Evolutionary conservation across 1,139 yeast genomes (phyloP).

Genomic region (Candida buenavistaensis): DNA sequence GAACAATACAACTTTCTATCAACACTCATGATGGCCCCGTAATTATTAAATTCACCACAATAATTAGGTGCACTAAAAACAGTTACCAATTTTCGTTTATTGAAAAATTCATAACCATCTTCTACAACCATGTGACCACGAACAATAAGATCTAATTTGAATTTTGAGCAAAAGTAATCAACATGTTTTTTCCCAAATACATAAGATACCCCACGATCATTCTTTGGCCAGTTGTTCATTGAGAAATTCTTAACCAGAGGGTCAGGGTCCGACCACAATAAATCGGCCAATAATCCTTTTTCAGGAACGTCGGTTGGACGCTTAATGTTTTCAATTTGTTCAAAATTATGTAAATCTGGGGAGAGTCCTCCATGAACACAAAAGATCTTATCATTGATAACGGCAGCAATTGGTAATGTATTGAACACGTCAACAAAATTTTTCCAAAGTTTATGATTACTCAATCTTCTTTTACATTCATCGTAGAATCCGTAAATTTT

Average conservation of each 20-base stretch:
- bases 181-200: slow-evolving; percentile 77
- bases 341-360: slow-evolving; percentile 65
- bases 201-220: slow-evolving; percentile 85
- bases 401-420: slow-evolving; percentile 83
- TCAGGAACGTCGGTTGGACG: slow-evolving; percentile 91
- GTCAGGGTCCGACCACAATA: slow-evolving; percentile 90
- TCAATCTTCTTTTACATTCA: slow-evolving; percentile 87
- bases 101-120: slow-evolving; percentile 96
- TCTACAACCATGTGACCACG: slow-evolving; percentile 96
- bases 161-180: slow-evolving; percentile 64
- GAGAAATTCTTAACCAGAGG: slow-evolving; percentile 47
- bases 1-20: slow-evolving; percentile 75
- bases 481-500: slow-evolving; percentile 95
- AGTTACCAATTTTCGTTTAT: slow-evolving; percentile 89
- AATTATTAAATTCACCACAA: slow-evolving; percentile 92
- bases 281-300: slow-evolving; percentile 75
- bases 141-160: slow-evolving; percentile 76
- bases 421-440: slow-evolving; percentile 78
- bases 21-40: slow-evolving; percentile 91
- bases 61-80: slow-evolving; percentile 97
- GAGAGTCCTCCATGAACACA: slow-evolving; percentile 91
- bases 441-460: slow-evolving; percentile 68
- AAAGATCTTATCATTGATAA: slow-evolving; percentile 79
- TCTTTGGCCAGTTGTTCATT: slow-evolving; percentile 66
- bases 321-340: slow-evolving; percentile 66